phyloP scores from a whole-genome alignment of 495 filamentous ascomycete species.

The Tuber aestivum region DNA sequence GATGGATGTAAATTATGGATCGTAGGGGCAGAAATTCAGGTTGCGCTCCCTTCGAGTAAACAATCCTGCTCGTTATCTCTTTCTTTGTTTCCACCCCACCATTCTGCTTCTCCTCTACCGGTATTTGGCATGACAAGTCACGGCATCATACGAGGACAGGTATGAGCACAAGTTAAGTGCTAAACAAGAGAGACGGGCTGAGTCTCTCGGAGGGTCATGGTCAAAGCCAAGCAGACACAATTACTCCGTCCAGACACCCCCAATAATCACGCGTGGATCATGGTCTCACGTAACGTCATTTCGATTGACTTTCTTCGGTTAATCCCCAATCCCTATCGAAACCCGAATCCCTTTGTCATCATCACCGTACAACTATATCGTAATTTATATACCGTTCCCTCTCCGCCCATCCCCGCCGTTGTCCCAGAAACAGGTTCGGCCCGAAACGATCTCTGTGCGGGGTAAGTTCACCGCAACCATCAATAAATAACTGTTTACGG shows the following conservation, averaged over 20 bases:
- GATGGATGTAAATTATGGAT: neutral
- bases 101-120: neutral
- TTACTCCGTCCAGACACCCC: neutral
- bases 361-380: too few species aligned
- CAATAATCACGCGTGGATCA: neutral
- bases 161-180: neutral
- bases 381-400: too few species aligned
- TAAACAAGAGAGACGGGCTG: neutral
- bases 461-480: neutral
- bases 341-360: neutral
- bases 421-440: conserved; percentile 2
- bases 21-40: neutral
- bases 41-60: neutral
- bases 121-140: neutral
- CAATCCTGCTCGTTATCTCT: neutral
- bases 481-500: conserved; percentile 2
- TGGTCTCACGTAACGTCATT: neutral
- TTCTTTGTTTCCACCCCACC: neutral
- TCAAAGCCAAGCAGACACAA: neutral
- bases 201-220: neutral
- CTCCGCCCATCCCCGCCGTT: neutral
- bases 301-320: neutral
- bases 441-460: neutral
- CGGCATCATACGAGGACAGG: neutral
- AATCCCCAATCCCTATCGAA: neutral